Conservation (phyloP, 768 basidiomycete genomes). For the Boletus patriciae region DNA sequence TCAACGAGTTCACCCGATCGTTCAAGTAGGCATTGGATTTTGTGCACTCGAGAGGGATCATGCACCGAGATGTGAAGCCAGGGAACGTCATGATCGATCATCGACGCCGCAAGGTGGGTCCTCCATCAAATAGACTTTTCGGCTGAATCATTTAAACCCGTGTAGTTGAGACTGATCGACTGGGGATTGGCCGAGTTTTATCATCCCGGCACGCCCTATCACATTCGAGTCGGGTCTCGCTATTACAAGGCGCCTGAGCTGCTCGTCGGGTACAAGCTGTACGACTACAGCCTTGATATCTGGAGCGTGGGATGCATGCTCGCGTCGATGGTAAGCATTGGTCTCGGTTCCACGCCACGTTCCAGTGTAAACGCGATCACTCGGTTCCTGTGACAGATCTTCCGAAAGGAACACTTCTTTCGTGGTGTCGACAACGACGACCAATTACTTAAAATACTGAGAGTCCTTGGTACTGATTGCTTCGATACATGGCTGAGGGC, state of each 20-base stretch:
- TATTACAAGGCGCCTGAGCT: slow-evolving; percentile 77
- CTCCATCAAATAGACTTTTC: background rate
- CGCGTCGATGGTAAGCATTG: slow-evolving; percentile 61
- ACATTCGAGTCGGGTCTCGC: slow-evolving; percentile 68
- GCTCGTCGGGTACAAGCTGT: slow-evolving; percentile 68
- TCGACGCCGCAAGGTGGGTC: slow-evolving; percentile 53
- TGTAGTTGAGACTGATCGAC: slow-evolving; percentile 60
- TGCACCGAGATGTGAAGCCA: slow-evolving; percentile 69
- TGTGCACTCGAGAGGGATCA: slow-evolving; percentile 69
- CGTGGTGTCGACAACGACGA: slow-evolving; percentile 74
- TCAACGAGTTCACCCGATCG: background rate
- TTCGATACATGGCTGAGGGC: slow-evolving; percentile 59
- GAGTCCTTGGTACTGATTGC: slow-evolving; percentile 65
- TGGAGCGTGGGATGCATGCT: slow-evolving; percentile 78
- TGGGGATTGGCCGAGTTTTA: slow-evolving; percentile 81
- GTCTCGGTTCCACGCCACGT: background rate
- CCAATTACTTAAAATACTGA: slow-evolving; percentile 68
- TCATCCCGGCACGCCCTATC: slow-evolving; percentile 66
- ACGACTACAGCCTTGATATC: slow-evolving; percentile 71
- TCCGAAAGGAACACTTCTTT: slow-evolving; percentile 74
- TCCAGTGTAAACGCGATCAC: background rate
- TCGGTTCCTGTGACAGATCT: slow-evolving; percentile 45
- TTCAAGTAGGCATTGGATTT: slow-evolving; percentile 55
- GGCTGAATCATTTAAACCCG: background rate
- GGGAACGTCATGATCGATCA: slow-evolving; percentile 78